Conservation (phyloP, 345 rosid species). For the Mangifera indica region DNA sequence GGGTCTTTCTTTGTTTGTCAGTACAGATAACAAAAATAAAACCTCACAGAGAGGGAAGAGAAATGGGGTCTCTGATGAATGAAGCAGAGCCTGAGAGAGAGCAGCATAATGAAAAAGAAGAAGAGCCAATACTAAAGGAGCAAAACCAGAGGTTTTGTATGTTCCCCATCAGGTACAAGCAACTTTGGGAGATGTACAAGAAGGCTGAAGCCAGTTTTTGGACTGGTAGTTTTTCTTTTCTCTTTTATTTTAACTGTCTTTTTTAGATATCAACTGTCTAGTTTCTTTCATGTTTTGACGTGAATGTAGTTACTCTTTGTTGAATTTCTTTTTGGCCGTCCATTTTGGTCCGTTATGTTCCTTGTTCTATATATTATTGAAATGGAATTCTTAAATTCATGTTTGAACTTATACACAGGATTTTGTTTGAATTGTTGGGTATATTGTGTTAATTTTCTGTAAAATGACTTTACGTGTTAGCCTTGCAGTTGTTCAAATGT, state of each 20-base stretch:
- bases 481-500: no score
- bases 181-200: conserved; percentile 95
- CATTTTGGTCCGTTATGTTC: not conserved
- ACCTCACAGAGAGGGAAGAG: not conserved
- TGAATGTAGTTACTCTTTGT: not conserved
- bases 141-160: conserved; percentile 86
- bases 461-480: no score
- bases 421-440: no score
- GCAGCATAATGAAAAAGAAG: conserved; percentile 23
- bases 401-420: not conserved
- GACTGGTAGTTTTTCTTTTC: conserved; percentile 54
- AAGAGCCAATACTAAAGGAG: conserved; percentile 66
- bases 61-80: conserved; percentile 37
- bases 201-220: conserved; percentile 94
- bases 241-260: no score
- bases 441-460: no score
- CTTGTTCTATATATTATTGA: not conserved
- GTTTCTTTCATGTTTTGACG: not conserved
- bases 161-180: conserved; percentile 75
- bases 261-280: not conserved
- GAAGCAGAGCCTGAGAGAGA: conserved; percentile 21
- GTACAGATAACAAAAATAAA: not conserved
- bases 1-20: no score
- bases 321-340: not conserved
- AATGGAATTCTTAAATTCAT: not conserved